A percentile compares a stretch with the other conserved stretches of the same genome.
Evolutionary conservation across 805 yeast genomes (phyloP).

Genomic region (Yueomyces sp.): DNA sequence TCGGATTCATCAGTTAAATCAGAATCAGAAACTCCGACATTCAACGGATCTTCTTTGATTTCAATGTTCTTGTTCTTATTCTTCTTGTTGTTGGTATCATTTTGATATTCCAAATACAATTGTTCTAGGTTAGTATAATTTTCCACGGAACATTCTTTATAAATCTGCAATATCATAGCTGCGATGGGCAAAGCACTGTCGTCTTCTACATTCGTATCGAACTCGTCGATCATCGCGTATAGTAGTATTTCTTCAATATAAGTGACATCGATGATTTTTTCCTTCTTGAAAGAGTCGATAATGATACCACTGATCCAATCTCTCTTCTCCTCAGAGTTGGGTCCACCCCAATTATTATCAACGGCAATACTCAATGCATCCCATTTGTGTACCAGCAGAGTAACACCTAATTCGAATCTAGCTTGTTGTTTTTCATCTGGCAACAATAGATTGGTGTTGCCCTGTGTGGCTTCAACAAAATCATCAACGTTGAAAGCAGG

Average conservation of each 20-base stretch:
- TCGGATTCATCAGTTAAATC: constrained; percentile 31
- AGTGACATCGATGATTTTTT: constrained; percentile 56
- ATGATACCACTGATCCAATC: constrained; percentile 87
- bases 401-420: constrained; percentile 82
- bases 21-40: constrained; percentile 43
- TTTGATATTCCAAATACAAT: constrained; percentile 45
- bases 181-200: constrained; percentile 74
- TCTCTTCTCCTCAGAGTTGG: constrained; percentile 78
- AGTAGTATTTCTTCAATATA: constrained; percentile 74
- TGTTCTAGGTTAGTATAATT: constrained; percentile 45
- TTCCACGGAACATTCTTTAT: constrained; percentile 44
- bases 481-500: constrained; percentile 28
- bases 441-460: constrained; percentile 28
- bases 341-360: constrained; percentile 90
- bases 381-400: constrained; percentile 87
- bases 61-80: constrained; percentile 24
- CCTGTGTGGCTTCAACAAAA: constrained; percentile 40
- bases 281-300: constrained; percentile 58
- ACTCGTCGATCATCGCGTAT: constrained; percentile 91
- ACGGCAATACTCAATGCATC: constrained; percentile 81
- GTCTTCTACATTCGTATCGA: constrained; percentile 78
- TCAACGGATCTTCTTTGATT: constrained; percentile 46
- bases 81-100: constrained; percentile 31
- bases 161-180: constrained; percentile 46
- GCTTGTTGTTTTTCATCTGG: constrained; percentile 58